Evolutionary conservation across 2,329 filamentous ascomycete genomes (phyloP).

Genomic region (Ophiognomonia clavigignenti-juglandacearum): DNA sequence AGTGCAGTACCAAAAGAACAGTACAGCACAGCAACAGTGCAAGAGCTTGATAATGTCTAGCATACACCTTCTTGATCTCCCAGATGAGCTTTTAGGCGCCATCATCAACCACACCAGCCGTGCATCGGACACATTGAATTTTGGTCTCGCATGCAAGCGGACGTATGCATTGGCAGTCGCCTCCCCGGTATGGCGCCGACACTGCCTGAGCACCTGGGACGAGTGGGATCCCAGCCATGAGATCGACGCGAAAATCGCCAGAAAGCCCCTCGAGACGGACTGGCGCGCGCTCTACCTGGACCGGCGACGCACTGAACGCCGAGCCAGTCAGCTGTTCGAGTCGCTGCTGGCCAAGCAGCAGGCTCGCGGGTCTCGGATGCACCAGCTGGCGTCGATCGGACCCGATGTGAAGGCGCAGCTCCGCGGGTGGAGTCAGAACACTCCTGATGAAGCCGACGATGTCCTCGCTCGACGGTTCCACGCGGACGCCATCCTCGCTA

Average conservation of each 20-base stretch:
- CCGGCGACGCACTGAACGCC: conserved; percentile 31
- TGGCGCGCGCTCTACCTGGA: conserved; percentile 49
- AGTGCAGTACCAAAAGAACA: too few relatives aligned
- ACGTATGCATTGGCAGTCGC: conserved; percentile 47
- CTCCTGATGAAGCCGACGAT: conserved; percentile 48
- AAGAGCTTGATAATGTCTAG: not conserved
- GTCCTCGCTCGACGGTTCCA: conserved; percentile 57
- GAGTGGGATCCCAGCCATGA: conserved; percentile 50
- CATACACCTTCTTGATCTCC: conserved; percentile 32
- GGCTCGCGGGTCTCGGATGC: conserved; percentile 49
- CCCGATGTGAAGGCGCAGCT: conserved; percentile 61
- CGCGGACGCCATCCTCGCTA: conserved; percentile 50
- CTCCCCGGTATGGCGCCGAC: conserved; percentile 55
- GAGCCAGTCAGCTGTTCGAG: conserved; percentile 39
- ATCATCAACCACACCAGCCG: conserved; percentile 42
- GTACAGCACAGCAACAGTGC: too few relatives aligned
- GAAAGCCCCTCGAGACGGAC: conserved; percentile 36
- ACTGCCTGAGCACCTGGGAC: conserved; percentile 48
- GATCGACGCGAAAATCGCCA: conserved; percentile 33
- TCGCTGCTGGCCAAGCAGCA: conserved; percentile 49
- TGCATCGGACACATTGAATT: conserved; percentile 26
- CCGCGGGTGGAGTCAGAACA: conserved; percentile 36
- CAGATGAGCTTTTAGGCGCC: conserved; percentile 57
- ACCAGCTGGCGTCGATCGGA: conserved; percentile 48
- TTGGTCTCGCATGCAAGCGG: conserved; percentile 45